Conservation (phyloP, 1,139 yeast species). For the Taiozyma onychis region DNA sequence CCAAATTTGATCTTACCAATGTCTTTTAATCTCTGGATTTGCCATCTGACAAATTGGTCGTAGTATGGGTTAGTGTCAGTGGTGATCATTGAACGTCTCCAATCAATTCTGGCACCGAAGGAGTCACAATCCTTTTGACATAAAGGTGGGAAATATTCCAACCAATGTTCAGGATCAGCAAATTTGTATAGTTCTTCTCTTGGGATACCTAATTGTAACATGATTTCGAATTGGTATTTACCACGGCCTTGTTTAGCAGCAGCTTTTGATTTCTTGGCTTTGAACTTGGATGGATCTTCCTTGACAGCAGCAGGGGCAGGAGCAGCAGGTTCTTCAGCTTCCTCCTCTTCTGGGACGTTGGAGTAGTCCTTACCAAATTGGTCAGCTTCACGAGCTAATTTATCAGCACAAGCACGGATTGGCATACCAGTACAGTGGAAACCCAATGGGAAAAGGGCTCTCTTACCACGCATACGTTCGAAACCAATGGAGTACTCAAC, state of each 20-base stretch:
- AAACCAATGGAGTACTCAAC: conserved; percentile 92
- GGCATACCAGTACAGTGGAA: conserved; percentile 99
- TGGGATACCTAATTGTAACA: conserved; percentile 88
- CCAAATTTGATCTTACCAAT: conserved; percentile 94
- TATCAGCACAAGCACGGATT: conserved; percentile 94
- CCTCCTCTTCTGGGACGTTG: conserved; percentile 57
- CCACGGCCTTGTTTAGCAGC: conserved; percentile 91
- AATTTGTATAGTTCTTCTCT: conserved; percentile 78
- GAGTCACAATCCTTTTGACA: conserved; percentile 74
- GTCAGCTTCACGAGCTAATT: conserved; percentile 88
- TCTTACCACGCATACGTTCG: conserved; percentile 91
- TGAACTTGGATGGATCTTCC: conserved; percentile 84
- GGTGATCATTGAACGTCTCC: conserved; percentile 96
- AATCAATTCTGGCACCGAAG: conserved; percentile 93
- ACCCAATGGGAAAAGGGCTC: conserved; percentile 92
- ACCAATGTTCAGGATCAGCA: conserved; percentile 89
- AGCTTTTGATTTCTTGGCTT: conserved; percentile 88
- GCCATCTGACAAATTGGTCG: conserved; percentile 96
- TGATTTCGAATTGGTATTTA: conserved; percentile 92
- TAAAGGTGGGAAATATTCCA: conserved; percentile 84
- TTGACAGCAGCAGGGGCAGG: conserved; percentile 22
- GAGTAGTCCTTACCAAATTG: conserved; percentile 80
- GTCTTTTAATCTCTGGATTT: conserved; percentile 82
- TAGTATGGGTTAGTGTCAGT: conserved; percentile 94
- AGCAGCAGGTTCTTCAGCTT: conserved; percentile 37